Percentiles rank a stretch among this genome's conserved stretches.
phyloP scores from a whole-genome alignment of 2,329 filamentous ascomycete genomes.

The Botrytis medusae region DNA sequence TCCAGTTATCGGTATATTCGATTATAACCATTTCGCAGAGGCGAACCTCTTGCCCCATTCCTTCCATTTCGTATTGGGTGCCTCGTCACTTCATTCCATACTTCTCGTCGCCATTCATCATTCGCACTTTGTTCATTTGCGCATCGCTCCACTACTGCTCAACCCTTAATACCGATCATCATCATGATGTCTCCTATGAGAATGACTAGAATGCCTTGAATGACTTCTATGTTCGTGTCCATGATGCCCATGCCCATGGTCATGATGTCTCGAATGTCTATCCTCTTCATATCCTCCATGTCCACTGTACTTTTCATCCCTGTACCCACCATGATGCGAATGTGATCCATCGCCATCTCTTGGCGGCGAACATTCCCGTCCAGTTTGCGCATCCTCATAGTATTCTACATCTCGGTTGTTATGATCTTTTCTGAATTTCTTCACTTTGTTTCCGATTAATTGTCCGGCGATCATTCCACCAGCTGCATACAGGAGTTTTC shows the following conservation, averaged over 20 bases:
- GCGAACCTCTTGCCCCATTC: neutral
- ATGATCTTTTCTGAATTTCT: constrained; percentile 14
- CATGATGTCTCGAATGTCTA: constrained; percentile 10
- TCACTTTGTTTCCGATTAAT: constrained; percentile 11
- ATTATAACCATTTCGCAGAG: neutral
- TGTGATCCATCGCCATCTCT: neutral
- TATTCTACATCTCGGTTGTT: constrained; percentile 16
- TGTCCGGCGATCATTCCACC: constrained; percentile 10
- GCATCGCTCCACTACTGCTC: neutral
- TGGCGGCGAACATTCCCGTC: constrained; percentile 13
- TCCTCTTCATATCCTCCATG: constrained; percentile 11
- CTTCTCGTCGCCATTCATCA: neutral
- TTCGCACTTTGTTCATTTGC: neutral
- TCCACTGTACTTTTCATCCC: constrained; percentile 14
- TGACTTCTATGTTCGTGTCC: constrained; percentile 4
- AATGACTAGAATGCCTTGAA: constrained; percentile 12
- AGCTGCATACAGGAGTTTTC: constrained; percentile 1
- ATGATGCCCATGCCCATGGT: neutral
- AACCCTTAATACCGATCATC: constrained; percentile 9
- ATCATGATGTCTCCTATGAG: constrained; percentile 2
- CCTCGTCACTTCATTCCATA: neutral
- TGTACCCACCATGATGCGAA: neutral
- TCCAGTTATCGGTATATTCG: too few relatives aligned
- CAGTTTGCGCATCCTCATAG: constrained; percentile 9
- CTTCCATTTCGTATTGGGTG: neutral